Conservation (phyloP, 2,329 filamentous ascomycete species). For the Arthrobotrys entomopaga region DNA sequence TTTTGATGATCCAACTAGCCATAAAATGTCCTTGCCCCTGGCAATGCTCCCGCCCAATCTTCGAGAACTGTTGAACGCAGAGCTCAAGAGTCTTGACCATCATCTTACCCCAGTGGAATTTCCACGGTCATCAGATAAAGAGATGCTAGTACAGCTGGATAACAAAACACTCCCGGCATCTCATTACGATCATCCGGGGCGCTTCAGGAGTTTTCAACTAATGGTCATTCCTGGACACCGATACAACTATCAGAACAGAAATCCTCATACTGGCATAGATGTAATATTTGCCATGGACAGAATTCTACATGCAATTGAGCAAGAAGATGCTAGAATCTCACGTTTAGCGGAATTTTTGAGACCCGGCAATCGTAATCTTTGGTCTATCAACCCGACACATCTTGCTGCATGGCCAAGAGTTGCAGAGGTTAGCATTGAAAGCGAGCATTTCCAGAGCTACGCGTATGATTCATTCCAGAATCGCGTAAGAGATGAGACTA, state of each 20-base stretch:
- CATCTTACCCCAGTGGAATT: slow-evolving; percentile 17
- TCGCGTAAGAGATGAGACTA: slow-evolving; percentile 35
- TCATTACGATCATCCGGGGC: slow-evolving; percentile 33
- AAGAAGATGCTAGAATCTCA: slow-evolving; percentile 20
- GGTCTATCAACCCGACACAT: background rate
- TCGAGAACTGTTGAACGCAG: background rate
- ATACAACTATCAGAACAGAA: slow-evolving; percentile 29
- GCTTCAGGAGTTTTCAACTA: slow-evolving; percentile 22
- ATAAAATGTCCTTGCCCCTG: too few species aligned
- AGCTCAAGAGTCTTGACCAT: slow-evolving; percentile 22
- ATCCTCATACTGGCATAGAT: slow-evolving; percentile 42
- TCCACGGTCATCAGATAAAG: background rate
- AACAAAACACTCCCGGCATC: background rate
- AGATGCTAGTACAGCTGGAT: background rate
- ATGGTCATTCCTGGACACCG: slow-evolving; percentile 9
- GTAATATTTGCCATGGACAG: slow-evolving; percentile 35
- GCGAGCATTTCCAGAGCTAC: background rate
- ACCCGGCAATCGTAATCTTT: background rate
- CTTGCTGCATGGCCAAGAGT: too few species aligned
- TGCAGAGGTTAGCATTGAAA: too few species aligned
- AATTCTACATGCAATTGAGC: slow-evolving; percentile 22
- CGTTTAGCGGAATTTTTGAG: slow-evolving; percentile 1
- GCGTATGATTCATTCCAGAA: slow-evolving; percentile 15
- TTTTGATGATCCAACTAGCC: too few species aligned
- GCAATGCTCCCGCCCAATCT: background rate